Base-by-base conservation (phyloP, 805 yeast genomes). In the Saccharomycopsis schoenii region DNA sequence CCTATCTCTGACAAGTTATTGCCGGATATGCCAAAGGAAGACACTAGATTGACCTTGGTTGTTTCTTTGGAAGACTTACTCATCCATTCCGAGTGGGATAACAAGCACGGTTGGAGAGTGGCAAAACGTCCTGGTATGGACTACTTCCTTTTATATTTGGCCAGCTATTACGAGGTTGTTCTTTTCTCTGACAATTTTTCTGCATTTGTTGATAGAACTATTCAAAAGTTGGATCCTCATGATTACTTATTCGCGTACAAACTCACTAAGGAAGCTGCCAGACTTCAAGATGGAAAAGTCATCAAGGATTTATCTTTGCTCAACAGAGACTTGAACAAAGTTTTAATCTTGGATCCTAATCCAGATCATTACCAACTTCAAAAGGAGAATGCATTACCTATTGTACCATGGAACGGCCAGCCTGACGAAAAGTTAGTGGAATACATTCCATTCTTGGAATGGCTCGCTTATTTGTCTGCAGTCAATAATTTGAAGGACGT, bases 41-140 rank as follows among this genome's bases (percentile, higher is more conserved):
- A 93, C 60, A 91, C 91, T 74, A 87, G 91, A 71, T 75, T 88
- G 71, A 94, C 99, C 2, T 78, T 94, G 66, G 97, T 94, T 8
- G 73, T 94, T 67, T 85, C 89, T 37, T 80, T 94, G 69, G 99
- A 94, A 68, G 99, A 94, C 69, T 76, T 94, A 63, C 80, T 94
- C 70, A 83, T 93, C 61, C 97, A 94, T 72, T 85, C 96, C 47
- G 89, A 87, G 65, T 94, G 99, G 99, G 82, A 89, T 61, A 83
- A 89, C 67, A 84, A 89, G 73, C 80, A 83, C 71, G 99, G 99
- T 60, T 94, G 99, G 99, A 86, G 94, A 76, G 93, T 97, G 15
- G 98, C 97, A 37, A 94, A 94, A 79, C 89, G 99, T 77, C 98
- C 99, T 40, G 99, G 99, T 65, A 85, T 90, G 64, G 99, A 96